These are phyloP conservation scores for Cucurbita pepo DNA, from an alignment of 306 rosid species.

Conservation along the genomic window DNA sequence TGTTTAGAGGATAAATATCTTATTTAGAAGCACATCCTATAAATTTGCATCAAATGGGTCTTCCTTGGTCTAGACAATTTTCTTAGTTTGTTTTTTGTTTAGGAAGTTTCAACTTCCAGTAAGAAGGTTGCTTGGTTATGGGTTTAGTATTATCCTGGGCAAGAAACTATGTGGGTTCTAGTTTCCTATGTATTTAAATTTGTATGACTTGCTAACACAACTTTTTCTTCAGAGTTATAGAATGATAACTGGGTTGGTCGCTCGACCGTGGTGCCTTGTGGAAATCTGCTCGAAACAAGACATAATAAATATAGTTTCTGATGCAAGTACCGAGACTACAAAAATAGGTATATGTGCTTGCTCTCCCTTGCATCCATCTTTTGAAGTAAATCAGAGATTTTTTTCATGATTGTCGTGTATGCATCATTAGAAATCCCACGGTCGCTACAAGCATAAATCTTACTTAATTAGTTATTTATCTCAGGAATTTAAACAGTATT, in stretches of 20 bases:
- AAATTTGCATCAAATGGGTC: background rate
- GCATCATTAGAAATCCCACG: background rate
- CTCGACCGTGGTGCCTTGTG: conserved; percentile 76
- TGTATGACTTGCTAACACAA: background rate
- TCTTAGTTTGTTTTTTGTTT: background rate
- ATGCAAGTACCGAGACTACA: conserved; percentile 47
- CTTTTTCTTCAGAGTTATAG: conserved; percentile 55
- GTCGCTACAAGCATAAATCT: background rate
- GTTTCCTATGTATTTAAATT: background rate
- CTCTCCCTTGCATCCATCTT: background rate
- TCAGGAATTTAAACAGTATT: background rate
- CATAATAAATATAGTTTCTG: conserved; percentile 43
- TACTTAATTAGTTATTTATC: background rate
- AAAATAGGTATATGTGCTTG: conserved; percentile 48
- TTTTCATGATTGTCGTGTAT: background rate
- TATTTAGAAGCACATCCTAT: background rate
- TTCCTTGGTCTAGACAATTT: background rate
- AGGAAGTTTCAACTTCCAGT: background rate
- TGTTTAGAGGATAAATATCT: background rate
- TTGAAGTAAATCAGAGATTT: background rate
- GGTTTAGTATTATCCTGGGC: background rate
- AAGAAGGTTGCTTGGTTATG: background rate
- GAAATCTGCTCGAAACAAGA: conserved; percentile 79
- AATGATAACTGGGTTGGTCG: conserved; percentile 59
- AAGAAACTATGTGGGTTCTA: background rate